Conservation (phyloP, 2,329 filamentous ascomycete genomes). For the Endothia cerciana region DNA sequence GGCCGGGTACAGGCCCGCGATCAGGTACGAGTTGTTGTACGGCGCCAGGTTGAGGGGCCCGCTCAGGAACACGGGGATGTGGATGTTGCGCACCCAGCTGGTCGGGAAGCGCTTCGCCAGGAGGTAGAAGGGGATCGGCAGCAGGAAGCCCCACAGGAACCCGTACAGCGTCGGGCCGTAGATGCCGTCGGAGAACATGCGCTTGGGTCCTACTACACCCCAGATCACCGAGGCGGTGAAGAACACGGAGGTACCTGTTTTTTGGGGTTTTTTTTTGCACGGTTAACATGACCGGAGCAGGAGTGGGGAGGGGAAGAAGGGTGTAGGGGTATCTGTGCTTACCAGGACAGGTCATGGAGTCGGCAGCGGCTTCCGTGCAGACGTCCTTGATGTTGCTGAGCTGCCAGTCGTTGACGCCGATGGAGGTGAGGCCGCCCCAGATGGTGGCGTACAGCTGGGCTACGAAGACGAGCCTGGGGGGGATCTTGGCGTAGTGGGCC, state of each 20-base stretch:
- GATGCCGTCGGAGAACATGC: conserved; percentile 52
- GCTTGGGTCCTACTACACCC: conserved; percentile 56
- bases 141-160: conserved; percentile 52
- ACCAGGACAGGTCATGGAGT: conserved; percentile 53
- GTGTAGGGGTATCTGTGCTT: not conserved
- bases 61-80: conserved; percentile 53
- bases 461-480: conserved; percentile 61
- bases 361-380: conserved; percentile 51
- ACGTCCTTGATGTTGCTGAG: conserved; percentile 53
- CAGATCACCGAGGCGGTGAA: conserved; percentile 61
- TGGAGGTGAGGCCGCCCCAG: conserved; percentile 55
- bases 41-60: conserved; percentile 52
- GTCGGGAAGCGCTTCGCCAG: conserved; percentile 24
- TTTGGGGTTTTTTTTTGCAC: no score
- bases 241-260: conserved; percentile 53
- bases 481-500: conserved; percentile 60
- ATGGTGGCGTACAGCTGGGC: conserved; percentile 63
- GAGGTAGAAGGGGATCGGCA: conserved; percentile 36
- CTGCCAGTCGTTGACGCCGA: conserved; percentile 52
- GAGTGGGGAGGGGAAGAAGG: not conserved
- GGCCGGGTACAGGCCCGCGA: conserved; percentile 47
- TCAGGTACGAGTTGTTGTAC: conserved; percentile 52
- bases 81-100: conserved; percentile 47
- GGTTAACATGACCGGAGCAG: not conserved
- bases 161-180: conserved; percentile 54